Percentiles rank a stretch among this genome's conserved stretches.
Evolutionary conservation across 192 early-diverging fungal genomes (phyloP).

Genomic region (Hyaloraphidium curvatum): DNA sequence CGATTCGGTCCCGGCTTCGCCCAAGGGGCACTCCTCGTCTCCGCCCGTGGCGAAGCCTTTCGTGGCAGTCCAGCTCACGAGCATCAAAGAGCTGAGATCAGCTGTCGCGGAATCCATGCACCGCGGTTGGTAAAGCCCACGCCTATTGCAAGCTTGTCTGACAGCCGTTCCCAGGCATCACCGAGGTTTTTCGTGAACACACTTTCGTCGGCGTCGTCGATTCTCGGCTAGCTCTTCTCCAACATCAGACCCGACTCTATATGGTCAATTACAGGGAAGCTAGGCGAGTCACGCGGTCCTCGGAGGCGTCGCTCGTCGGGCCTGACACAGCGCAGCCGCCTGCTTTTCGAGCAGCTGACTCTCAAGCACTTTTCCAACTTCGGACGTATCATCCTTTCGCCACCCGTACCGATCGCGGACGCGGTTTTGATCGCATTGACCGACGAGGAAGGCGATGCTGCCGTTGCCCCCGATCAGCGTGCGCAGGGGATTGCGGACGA

Average conservation of each 20-base stretch:
- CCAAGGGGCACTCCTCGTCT: too few species aligned
- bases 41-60: too few species aligned
- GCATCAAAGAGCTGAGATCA: slow-evolving; percentile 55
- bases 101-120: slow-evolving; percentile 42
- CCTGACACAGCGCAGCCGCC: too few species aligned
- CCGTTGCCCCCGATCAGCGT: neutral
- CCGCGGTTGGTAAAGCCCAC: slow-evolving; percentile 16
- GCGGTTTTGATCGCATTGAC: slow-evolving; percentile 49
- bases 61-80: slow-evolving; percentile 63
- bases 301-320: too few species aligned
- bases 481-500: slow-evolving; percentile 8
- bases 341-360: slow-evolving; percentile 75
- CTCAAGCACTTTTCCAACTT: slow-evolving; percentile 75
- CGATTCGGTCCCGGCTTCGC: too few species aligned
- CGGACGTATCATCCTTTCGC: slow-evolving; percentile 46
- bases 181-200: slow-evolving; percentile 58
- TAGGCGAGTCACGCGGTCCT: too few species aligned
- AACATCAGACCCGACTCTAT: slow-evolving; percentile 69
- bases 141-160: neutral
- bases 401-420: slow-evolving; percentile 42
- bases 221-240: slow-evolving; percentile 57
- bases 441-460: slow-evolving; percentile 21
- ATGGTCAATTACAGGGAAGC: slow-evolving; percentile 58
- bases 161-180: slow-evolving; percentile 29
- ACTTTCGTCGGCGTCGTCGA: slow-evolving; percentile 81